These are phyloP conservation scores for Phaeosphaeriaceae sp. DNA, from an alignment of 2,329 filamentous ascomycete species.

Conservation along the genomic window DNA sequence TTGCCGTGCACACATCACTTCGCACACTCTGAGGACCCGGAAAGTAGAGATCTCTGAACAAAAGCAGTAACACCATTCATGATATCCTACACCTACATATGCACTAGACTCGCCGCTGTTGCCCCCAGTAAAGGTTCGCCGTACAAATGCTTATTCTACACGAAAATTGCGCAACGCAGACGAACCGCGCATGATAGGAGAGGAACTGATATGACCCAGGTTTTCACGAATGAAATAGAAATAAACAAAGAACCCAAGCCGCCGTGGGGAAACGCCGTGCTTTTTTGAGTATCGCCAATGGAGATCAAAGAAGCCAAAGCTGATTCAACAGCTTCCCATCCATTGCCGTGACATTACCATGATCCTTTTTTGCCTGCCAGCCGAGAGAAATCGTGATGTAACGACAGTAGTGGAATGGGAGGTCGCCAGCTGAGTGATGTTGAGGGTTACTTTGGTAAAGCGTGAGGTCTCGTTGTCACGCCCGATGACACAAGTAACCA, in stretches of 20 bases:
- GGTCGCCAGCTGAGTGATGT: slow-evolving; percentile 16
- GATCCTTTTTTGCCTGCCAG: slow-evolving; percentile 35
- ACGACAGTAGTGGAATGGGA: slow-evolving; percentile 16
- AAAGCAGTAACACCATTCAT: slow-evolving; percentile 14
- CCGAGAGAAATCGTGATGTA: slow-evolving; percentile 27
- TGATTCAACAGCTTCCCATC: slow-evolving; percentile 3
- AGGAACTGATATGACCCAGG: slow-evolving; percentile 15
- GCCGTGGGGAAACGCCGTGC: slow-evolving; percentile 20
- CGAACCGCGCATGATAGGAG: background rate
- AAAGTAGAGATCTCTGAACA: background rate
- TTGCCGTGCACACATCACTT: background rate
- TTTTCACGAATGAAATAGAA: slow-evolving; percentile 8
- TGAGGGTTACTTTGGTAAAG: slow-evolving; percentile 24
- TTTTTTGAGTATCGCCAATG: slow-evolving; percentile 20
- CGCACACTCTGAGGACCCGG: background rate
- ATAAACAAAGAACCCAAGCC: slow-evolving; percentile 11
- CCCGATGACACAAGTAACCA: background rate
- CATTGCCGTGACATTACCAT: slow-evolving; percentile 17
- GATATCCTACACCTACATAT: slow-evolving; percentile 33
- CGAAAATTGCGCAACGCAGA: slow-evolving; percentile 18
- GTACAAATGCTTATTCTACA: slow-evolving; percentile 32
- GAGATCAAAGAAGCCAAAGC: slow-evolving; percentile 11
- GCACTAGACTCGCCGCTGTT: slow-evolving; percentile 16
- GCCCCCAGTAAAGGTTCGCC: slow-evolving; percentile 18
- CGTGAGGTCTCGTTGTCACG: slow-evolving; percentile 16